Evolutionary conservation across 768 basidiomycete species (phyloP).

Genomic region (Termitomyces sp.): DNA sequence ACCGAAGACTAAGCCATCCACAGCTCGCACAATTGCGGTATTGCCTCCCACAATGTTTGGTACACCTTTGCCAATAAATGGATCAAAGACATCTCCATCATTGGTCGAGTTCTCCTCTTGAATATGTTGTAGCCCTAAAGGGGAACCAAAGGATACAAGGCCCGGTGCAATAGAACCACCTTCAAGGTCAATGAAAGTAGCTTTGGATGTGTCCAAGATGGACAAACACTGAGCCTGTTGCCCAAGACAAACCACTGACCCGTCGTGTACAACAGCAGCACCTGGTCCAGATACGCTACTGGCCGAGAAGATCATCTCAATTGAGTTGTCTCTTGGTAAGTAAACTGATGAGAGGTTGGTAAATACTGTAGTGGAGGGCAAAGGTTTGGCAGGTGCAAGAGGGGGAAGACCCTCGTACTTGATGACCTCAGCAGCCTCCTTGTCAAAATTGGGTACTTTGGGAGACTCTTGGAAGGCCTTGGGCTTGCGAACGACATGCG

Average conservation of each 20-base stretch:
- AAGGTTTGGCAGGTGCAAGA: slow-evolving; percentile 39
- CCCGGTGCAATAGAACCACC: slow-evolving; percentile 69
- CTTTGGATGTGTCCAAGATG: slow-evolving; percentile 14
- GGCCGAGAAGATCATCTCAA: slow-evolving; percentile 27
- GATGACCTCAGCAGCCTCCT: slow-evolving; percentile 59
- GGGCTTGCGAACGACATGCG: slow-evolving; percentile 50
- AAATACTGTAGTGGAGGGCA: slow-evolving; percentile 45
- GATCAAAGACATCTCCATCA: slow-evolving; percentile 62
- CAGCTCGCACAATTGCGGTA: slow-evolving; percentile 55
- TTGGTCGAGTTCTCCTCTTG: slow-evolving; percentile 61
- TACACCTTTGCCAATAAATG: slow-evolving; percentile 35
- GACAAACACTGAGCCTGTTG: slow-evolving; percentile 19
- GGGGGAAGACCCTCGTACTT: slow-evolving; percentile 75
- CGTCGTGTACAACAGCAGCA: slow-evolving; percentile 39
- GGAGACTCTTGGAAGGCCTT: slow-evolving; percentile 42
- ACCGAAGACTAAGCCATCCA: slow-evolving; percentile 68
- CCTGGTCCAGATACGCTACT: slow-evolving; percentile 19
- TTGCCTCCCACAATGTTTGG: slow-evolving; percentile 51
- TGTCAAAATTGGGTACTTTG: slow-evolving; percentile 64
- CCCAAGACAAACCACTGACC: slow-evolving; percentile 50
- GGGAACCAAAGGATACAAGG: slow-evolving; percentile 67
- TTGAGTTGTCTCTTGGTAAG: slow-evolving; percentile 19
- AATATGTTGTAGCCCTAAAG: slow-evolving; percentile 71
- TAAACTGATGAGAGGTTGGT: slow-evolving; percentile 57
- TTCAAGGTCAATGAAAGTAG: slow-evolving; percentile 54